Base-by-base conservation (phyloP, 2,329 filamentous ascomycete genomes). In the Hypoxylon sp. region DNA sequence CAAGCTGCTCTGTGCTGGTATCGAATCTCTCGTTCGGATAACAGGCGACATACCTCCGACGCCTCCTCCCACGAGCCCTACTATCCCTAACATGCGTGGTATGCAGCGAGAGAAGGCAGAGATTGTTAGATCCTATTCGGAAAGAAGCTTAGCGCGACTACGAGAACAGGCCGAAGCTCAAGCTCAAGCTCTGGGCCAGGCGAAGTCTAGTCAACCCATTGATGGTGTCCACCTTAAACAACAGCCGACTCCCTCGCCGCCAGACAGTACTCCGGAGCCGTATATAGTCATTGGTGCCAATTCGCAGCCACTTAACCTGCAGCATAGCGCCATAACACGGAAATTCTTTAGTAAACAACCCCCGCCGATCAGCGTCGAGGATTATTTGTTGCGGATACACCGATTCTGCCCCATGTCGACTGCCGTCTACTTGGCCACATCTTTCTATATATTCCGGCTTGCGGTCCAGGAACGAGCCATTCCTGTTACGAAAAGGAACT, bases 301-400 rank as follows among this genome's bases (percentile, higher is more conserved):
- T 76, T 89, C 88, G 28, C 89, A 93, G 71, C 89, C 91, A 20
- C 82, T 93, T 60, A 88, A 90, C 64, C 80, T 93, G 32, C 94
- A 97, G 76, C 91, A 96, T 75, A 89, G 89, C 67, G 91, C 93
- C 69, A 93, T 98, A 69, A 93, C 93, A 16, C 89, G 93, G 71
- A 96, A 96, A 74, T 99, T 99, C 80, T 96, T 96, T 81, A 95
- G 91, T 69, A 97, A 96, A 77, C 87, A 89, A 52, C 89, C 93
- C 14, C 95, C 96, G 18, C 90, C 91, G 9, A 95, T 98, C 70
- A 85, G 89, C 33, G 85, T 97, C 48, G 87, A 91, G 74, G 91
- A 96, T 68, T 99, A 98, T 75, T 86, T 98, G 22, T 83, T 89
- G 73, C 91, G 95, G 14, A 87, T 98, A 62, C 94, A 98, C 79